A percentile compares a stretch with the other conserved stretches of the same genome.
Evolutionary conservation across 2,329 filamentous ascomycete genomes (phyloP).

Genomic region (Xylogone sp.): DNA sequence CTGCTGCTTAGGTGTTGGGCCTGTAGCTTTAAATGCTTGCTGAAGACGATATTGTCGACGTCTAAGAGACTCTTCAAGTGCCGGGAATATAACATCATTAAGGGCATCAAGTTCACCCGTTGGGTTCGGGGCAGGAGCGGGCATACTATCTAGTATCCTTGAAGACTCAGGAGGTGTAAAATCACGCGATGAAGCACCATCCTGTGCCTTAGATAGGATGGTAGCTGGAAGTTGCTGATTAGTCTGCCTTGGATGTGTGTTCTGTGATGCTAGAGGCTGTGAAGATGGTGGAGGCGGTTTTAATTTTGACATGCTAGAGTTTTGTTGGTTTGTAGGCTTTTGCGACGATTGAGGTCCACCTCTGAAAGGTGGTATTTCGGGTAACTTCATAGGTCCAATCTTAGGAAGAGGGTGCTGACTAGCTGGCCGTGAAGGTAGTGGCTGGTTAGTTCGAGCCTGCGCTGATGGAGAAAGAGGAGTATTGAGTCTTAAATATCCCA

Average conservation of each 20-base stretch:
- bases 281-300: slow-evolving; percentile 13
- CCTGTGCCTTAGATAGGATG: slow-evolving; percentile 27
- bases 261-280: slow-evolving; percentile 19
- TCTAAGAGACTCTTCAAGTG: slow-evolving; percentile 85
- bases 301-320: slow-evolving; percentile 21
- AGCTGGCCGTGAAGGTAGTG: slow-evolving; percentile 19
- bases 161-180: slow-evolving; percentile 19
- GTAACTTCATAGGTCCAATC: slow-evolving; percentile 29
- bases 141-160: slow-evolving; percentile 46
- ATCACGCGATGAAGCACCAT: slow-evolving; percentile 27
- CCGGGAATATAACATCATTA: slow-evolving; percentile 87
- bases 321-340: slow-evolving; percentile 25
- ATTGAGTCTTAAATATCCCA: slow-evolving; percentile 51
- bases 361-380: slow-evolving; percentile 32
- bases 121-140: slow-evolving; percentile 53
- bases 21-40: slow-evolving; percentile 30
- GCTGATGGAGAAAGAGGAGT: slow-evolving; percentile 16
- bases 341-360: slow-evolving; percentile 24
- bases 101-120: slow-evolving; percentile 78
- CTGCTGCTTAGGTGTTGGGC: slow-evolving; percentile 57
- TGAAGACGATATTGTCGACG: slow-evolving; percentile 62
- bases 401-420: slow-evolving; percentile 31
- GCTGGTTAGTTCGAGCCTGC: slow-evolving; percentile 16
- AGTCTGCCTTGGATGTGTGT: slow-evolving; percentile 20
- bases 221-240: slow-evolving; percentile 26